phyloP scores from a whole-genome alignment of 2,329 filamentous ascomycete species.

The Penicillium aurantiogriseum region DNA sequence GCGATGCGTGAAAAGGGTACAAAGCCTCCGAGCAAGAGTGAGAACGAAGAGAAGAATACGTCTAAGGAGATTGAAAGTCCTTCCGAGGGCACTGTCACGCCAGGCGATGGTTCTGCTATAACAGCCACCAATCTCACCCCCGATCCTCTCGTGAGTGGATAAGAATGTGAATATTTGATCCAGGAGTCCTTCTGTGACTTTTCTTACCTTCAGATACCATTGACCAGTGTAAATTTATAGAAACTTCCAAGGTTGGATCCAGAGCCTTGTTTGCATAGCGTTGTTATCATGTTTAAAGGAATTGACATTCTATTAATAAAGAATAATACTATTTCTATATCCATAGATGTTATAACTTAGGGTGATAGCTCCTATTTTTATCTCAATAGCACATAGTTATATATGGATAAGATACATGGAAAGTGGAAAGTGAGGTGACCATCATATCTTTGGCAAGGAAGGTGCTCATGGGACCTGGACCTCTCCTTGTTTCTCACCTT shows the following conservation, averaged over 20 bases:
- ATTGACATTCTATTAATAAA: background rate
- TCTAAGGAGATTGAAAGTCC: constrained; percentile 1
- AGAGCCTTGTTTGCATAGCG: background rate
- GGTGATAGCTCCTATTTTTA: too few relatives aligned
- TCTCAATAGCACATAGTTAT: too few relatives aligned
- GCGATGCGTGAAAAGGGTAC: constrained; percentile 74
- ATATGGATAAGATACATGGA: too few relatives aligned
- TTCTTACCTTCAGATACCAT: background rate
- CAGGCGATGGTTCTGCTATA: constrained; percentile 12
- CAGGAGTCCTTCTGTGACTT: background rate
- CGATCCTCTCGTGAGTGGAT: constrained; percentile 34
- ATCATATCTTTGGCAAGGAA: too few relatives aligned
- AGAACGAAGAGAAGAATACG: constrained; percentile 16
- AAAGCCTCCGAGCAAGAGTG: constrained; percentile 6
- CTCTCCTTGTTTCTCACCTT: too few relatives aligned
- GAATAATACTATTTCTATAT: too few relatives aligned
- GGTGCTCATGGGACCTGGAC: too few relatives aligned
- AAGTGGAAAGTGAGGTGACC: too few relatives aligned
- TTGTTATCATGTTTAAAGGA: background rate
- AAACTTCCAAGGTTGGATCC: background rate
- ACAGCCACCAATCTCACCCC: constrained; percentile 25
- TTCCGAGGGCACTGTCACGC: constrained; percentile 13
- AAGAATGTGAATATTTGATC: background rate
- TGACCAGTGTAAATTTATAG: background rate
- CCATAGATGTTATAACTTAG: too few relatives aligned